A percentile compares a stretch with the other conserved stretches of the same genome.
Conservation (phyloP, 2,329 filamentous ascomycete genomes). For the Colletotrichum chlorophyti region DNA sequence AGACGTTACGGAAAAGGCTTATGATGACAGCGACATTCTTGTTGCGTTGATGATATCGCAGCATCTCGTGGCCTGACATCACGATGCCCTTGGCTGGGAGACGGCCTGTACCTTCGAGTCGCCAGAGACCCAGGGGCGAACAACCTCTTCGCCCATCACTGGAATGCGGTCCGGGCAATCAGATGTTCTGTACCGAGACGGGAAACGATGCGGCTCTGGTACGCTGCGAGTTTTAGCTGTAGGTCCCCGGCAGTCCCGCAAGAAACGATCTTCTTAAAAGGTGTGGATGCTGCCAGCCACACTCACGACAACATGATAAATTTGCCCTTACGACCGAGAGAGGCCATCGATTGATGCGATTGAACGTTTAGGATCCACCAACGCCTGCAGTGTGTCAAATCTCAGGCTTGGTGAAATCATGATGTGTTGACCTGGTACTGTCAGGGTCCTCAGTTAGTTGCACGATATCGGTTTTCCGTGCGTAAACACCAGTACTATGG, state of each 20-base stretch:
- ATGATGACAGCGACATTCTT: background rate
- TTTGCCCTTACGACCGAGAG: background rate
- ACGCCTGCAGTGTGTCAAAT: too few species aligned
- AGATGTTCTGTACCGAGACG: background rate
- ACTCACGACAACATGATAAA: background rate
- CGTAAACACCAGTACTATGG: too few species aligned
- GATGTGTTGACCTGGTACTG: too few species aligned
- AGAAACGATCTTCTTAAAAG: background rate
- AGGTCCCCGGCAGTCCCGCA: conserved; percentile 2
- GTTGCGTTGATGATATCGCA: background rate
- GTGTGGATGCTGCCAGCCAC: background rate
- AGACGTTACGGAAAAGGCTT: background rate
- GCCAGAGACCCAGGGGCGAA: background rate
- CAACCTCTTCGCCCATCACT: background rate
- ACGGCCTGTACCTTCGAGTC: background rate
- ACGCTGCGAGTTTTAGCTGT: background rate
- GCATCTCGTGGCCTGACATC: conserved; percentile 11
- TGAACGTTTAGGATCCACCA: background rate
- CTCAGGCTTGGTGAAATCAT: too few species aligned
- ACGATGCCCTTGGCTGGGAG: background rate
- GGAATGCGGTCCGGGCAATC: background rate
- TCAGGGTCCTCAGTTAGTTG: too few species aligned
- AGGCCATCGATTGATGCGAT: background rate
- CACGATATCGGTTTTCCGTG: too few species aligned
- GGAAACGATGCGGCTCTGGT: background rate